phyloP scores from a whole-genome alignment of 2,329 filamentous ascomycete genomes.

The Paraphaeosphaeria sporulosa region DNA sequence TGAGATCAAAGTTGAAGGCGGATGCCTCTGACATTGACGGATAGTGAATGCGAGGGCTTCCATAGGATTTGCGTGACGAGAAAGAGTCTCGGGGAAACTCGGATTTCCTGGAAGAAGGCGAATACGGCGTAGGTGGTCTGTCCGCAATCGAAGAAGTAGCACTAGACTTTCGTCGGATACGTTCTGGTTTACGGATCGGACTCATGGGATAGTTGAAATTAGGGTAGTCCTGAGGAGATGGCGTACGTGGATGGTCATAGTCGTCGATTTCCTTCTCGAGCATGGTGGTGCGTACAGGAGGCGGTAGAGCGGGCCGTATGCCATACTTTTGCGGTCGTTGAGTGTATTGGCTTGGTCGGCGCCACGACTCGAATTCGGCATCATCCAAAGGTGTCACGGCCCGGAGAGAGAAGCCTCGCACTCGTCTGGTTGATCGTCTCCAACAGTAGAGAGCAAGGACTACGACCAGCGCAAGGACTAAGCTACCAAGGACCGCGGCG shows the following conservation, averaged over 20 bases:
- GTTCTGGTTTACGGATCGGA: conserved; percentile 42
- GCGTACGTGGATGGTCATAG: conserved; percentile 37
- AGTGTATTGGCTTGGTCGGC: conserved; percentile 47
- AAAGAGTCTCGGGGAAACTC: conserved; percentile 39
- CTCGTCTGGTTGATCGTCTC: conserved; percentile 43
- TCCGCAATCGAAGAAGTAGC: conserved; percentile 44
- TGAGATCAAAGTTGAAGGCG: conserved; percentile 46
- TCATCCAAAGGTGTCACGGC: conserved; percentile 50
- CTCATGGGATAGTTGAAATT: conserved; percentile 35
- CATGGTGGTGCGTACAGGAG: conserved; percentile 38
- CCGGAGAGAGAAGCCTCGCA: conserved; percentile 46
- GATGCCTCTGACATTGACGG: conserved; percentile 49
- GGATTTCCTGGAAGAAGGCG: conserved; percentile 39
- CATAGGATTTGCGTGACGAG: conserved; percentile 38
- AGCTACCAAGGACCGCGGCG: conserved; percentile 41
- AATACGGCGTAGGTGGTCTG: conserved; percentile 50
- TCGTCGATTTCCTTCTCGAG: conserved; percentile 45
- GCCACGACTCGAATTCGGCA: conserved; percentile 52
- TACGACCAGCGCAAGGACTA: conserved; percentile 38
- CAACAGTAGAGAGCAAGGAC: conserved; percentile 42
- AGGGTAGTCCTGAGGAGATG: conserved; percentile 33
- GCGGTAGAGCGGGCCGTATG: conserved; percentile 37
- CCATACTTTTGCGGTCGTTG: conserved; percentile 46
- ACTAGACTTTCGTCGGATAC: conserved; percentile 46
- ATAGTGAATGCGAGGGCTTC: conserved; percentile 40